A percentile compares a stretch with the other conserved stretches of the same genome.
Conservation (phyloP, 2,329 filamentous ascomycete genomes). For the Colletotrichum tamarilloi region DNA sequence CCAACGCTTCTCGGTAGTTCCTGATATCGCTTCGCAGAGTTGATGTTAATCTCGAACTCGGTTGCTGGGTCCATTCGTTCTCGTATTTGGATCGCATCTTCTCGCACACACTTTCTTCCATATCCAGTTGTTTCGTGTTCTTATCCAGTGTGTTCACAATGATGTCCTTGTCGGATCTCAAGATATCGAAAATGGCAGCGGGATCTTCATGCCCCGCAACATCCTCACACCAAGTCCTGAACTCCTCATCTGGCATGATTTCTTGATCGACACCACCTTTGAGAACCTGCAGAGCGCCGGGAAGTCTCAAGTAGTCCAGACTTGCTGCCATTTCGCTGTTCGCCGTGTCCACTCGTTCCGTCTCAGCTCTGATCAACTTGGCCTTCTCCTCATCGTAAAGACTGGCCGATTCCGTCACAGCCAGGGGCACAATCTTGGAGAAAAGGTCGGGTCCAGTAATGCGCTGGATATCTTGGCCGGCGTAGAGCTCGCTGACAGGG, state of each 20-base stretch:
- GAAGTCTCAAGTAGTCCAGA: slow-evolving; percentile 91
- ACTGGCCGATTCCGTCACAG: slow-evolving; percentile 95
- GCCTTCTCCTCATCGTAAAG: slow-evolving; percentile 99
- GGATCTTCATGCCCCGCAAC: slow-evolving; percentile 88
- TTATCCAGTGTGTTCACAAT: slow-evolving; percentile 80
- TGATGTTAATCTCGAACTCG: slow-evolving; percentile 87
- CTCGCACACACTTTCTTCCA: slow-evolving; percentile 97
- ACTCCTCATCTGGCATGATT: slow-evolving; percentile 88
- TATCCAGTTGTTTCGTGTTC: slow-evolving; percentile 89
- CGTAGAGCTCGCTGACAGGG: slow-evolving; percentile 94
- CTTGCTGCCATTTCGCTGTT: slow-evolving; percentile 97
- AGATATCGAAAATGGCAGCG: slow-evolving; percentile 78
- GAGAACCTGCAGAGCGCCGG: slow-evolving; percentile 87
- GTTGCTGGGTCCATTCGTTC: slow-evolving; percentile 95
- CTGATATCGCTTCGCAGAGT: slow-evolving; percentile 88
- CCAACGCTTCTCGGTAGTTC: slow-evolving; percentile 88
- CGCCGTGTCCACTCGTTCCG: slow-evolving; percentile 90
- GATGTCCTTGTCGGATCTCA: slow-evolving; percentile 81
- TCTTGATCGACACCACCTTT: slow-evolving; percentile 95
- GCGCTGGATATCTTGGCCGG: slow-evolving; percentile 94
- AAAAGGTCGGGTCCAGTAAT: slow-evolving; percentile 98
- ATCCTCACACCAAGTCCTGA: slow-evolving; percentile 93
- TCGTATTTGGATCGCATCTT: slow-evolving; percentile 99
- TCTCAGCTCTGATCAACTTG: slow-evolving; percentile 92
- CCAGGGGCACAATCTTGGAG: slow-evolving; percentile 94